Evolutionary conservation across 345 rosid genomes (phyloP).

Genomic region (Eucalyptus decipiens): DNA sequence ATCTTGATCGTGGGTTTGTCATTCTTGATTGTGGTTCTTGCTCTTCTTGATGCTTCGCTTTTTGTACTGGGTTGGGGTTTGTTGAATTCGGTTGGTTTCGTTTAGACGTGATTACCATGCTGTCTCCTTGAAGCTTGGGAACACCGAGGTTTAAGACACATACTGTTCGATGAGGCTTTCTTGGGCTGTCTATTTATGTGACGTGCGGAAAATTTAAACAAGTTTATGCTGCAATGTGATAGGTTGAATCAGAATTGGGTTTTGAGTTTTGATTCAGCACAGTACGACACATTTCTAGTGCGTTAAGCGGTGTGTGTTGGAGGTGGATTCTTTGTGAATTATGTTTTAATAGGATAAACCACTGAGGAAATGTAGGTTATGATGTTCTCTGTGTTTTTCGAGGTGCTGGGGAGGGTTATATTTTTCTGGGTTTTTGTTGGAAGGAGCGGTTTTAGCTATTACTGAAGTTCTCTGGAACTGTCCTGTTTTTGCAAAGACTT

Average conservation of each 20-base stretch:
- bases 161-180: background rate
- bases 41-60: background rate
- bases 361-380: background rate
- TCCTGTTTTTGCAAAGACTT: background rate
- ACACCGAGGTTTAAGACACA: background rate
- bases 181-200: background rate
- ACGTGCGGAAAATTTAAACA: background rate
- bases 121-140: background rate
- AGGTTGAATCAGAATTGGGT: background rate
- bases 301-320: background rate
- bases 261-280: background rate
- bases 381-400: background rate
- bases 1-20: background rate
- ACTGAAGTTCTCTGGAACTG: background rate
- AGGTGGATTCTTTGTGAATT: background rate
- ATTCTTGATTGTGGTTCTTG: background rate
- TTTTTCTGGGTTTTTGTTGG: background rate
- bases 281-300: background rate
- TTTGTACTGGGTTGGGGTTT: background rate
- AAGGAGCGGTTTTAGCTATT: background rate
- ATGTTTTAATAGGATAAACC: background rate
- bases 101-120: background rate
- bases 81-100: background rate
- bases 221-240: background rate
- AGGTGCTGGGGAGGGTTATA: background rate